Conservation (phyloP, 768 basidiomycete genomes). For the Epithele typhae region DNA sequence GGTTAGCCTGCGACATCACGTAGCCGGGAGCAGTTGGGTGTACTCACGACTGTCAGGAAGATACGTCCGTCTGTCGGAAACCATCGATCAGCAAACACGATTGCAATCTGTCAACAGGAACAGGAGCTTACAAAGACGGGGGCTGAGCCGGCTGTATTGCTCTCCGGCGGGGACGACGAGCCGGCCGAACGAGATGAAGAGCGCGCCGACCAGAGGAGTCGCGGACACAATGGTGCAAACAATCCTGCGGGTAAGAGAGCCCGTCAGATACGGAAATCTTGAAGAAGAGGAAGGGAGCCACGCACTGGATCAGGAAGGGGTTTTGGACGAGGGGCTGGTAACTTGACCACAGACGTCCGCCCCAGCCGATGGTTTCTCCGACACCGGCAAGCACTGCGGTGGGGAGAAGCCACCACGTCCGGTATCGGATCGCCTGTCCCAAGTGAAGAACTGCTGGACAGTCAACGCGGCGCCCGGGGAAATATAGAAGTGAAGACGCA, state of each 20-base stretch:
- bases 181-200: slow-evolving; percentile 47
- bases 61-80: slow-evolving; percentile 26
- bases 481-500: not conserved
- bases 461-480: too few relatives aligned
- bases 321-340: slow-evolving; percentile 1
- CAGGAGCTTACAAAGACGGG: slow-evolving; percentile 24
- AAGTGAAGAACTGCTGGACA: slow-evolving; percentile 1
- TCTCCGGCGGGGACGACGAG: slow-evolving; percentile 42
- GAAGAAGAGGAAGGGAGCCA: not conserved
- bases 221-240: slow-evolving; percentile 27
- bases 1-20: too few relatives aligned
- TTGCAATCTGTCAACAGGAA: not conserved
- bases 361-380: slow-evolving; percentile 11
- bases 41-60: slow-evolving; percentile 11
- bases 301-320: slow-evolving; percentile 10
- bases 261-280: not conserved
- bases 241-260: not conserved
- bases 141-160: slow-evolving; percentile 43
- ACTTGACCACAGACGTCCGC: slow-evolving; percentile 4
- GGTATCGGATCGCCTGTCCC: slow-evolving; percentile 2
- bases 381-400: slow-evolving; percentile 7
- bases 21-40: not conserved
- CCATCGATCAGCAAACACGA: too few relatives aligned
- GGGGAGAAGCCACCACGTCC: slow-evolving; percentile 8
- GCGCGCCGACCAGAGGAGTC: slow-evolving; percentile 51